Base-by-base conservation (phyloP, 140 eudicot species). In the Stevia rebaudiana region DNA sequence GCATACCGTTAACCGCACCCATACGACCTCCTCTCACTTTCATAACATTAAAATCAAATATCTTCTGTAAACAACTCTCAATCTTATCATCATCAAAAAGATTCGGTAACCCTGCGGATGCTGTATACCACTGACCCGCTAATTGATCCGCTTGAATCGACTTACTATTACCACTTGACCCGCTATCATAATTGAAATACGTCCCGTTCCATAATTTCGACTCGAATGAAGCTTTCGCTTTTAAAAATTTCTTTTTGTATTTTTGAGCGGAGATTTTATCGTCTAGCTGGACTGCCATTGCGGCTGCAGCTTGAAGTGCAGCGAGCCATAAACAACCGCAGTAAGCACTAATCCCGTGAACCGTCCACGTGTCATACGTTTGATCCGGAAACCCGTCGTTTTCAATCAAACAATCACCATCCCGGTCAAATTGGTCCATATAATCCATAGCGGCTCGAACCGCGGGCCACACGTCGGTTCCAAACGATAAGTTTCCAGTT, bases 1-100 rank as follows among this genome's bases (percentile, higher is more conserved):
- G 87, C 98, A 91, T 91, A 18, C 98, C 98, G 10, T 91, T 91
- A 13, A 88, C 98, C 39, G 98, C 98, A 58, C 98, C 98, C 96
- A 91, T 91, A 67, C 83, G 77, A 11, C 96, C 98, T 28, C 98
- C 98, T 75, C 70, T 68, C 8, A 91, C 79, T 78, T 88, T 91
- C 98, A 91, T 84, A 4, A 91, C 98, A 69, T 91, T 91, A 28
- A 82, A 91, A 71, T 91, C 98, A 6, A 72, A 83, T 28, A 91
- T 79, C 65, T 91, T 91, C 60, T 83, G 91, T n/a, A 91, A 75
- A 10, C 82, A 41, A 60, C 95, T 87, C 37, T 31, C 63, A 23
- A 91, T 91, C 87, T 84, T 91, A 50, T 11, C 42, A 55, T 79
- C 86, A 16, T 79, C 88, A 67, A 87, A 91, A 57, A 91, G 88